Evolutionary conservation across 2,329 filamentous ascomycete genomes (phyloP).

Genomic region (Fusarium globosum): DNA sequence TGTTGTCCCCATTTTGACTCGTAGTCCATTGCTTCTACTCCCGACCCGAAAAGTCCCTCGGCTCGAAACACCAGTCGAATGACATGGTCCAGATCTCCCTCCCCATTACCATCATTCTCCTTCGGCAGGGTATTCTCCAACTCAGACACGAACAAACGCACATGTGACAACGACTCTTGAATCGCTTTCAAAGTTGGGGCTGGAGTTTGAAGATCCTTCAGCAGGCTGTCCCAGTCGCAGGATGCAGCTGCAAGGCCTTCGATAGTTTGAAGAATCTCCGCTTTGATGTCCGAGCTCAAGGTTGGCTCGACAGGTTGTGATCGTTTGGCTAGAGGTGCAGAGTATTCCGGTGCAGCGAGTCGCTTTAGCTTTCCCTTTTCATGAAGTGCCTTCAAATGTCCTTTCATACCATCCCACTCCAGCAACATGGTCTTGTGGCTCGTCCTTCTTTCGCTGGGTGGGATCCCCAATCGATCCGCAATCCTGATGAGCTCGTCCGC

Average conservation of each 20-base stretch:
- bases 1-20: neutral
- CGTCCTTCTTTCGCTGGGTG: neutral
- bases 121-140: neutral
- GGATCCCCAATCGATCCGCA: neutral
- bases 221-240: neutral
- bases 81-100: neutral
- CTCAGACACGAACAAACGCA: neutral
- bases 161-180: neutral
- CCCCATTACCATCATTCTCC: neutral
- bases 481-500: neutral
- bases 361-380: neutral
- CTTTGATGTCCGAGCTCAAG: neutral
- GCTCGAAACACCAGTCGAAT: neutral
- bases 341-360: neutral
- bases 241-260: neutral
- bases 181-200: too few species aligned
- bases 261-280: neutral
- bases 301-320: neutral
- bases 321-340: neutral
- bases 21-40: neutral
- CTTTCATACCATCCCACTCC: neutral
- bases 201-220: neutral
- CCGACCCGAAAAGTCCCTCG: neutral
- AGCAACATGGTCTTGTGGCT: neutral
- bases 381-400: neutral